Evolutionary conservation across 257 asterid genomes (phyloP).

Genomic region (Primulina eburnea): DNA sequence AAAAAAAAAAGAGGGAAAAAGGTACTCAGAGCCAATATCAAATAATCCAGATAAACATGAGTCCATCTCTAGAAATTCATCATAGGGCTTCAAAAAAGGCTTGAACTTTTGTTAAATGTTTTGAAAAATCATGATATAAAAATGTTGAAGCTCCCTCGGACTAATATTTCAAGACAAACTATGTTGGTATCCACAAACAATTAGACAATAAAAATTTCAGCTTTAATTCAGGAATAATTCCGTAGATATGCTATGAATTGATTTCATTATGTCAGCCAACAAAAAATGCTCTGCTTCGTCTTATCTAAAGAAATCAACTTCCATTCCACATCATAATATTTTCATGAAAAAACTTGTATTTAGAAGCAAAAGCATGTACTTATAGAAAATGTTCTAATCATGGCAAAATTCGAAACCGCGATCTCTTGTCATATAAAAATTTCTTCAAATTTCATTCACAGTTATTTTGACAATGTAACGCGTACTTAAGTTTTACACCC

Average conservation of each 20-base stretch:
- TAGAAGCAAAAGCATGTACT: not conserved
- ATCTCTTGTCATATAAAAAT: not conserved
- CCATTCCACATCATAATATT: not conserved
- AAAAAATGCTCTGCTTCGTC: not conserved
- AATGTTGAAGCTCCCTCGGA: not conserved
- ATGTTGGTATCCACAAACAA: slow-evolving; percentile 10
- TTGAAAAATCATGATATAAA: too few species aligned
- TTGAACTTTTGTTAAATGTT: too few species aligned
- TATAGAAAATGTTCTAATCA: not conserved
- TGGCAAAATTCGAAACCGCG: not conserved
- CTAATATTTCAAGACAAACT: not conserved
- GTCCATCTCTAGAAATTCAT: not conserved
- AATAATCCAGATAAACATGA: not conserved
- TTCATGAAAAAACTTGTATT: not conserved
- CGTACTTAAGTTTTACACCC: not conserved
- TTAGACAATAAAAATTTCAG: slow-evolving; percentile 15
- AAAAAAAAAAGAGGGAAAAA: not conserved
- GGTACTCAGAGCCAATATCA: not conserved
- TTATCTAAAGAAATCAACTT: not conserved
- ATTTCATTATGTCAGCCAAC: not conserved
- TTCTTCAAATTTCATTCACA: not conserved
- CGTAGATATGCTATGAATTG: not conserved
- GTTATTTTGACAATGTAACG: not conserved
- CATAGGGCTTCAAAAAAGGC: not conserved
- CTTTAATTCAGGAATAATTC: not conserved